These are phyloP conservation scores for Parmales sp. DNA, from an alignment of 108 stramenopile species.

Conservation along the genomic window DNA sequence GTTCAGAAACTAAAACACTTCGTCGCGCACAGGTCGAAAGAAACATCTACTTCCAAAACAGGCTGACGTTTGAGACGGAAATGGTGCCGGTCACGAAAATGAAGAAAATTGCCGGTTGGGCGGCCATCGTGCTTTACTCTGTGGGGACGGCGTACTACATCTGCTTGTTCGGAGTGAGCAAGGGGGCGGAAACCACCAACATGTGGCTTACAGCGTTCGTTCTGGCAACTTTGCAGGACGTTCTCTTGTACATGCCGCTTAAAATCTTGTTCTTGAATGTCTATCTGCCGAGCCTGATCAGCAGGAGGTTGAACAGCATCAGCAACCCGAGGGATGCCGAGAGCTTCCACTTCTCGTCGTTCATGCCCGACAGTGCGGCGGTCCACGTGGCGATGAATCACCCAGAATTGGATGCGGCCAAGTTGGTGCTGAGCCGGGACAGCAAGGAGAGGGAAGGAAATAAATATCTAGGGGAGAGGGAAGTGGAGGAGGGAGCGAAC, in stretches of 20 bases:
- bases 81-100: background rate
- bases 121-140: background rate
- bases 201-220: background rate
- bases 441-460: background rate
- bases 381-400: constrained; percentile 10
- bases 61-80: constrained; percentile 6
- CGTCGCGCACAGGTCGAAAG: too few species aligned
- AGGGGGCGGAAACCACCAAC: background rate
- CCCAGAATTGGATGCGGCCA: background rate
- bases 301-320: constrained; percentile 9
- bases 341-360: background rate
- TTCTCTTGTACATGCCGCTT: background rate
- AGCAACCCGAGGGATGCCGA: background rate
- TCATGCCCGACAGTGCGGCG: constrained; percentile 5
- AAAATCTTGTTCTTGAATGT: constrained; percentile 10
- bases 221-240: background rate
- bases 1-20: too few species aligned
- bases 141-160: background rate
- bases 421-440: background rate
- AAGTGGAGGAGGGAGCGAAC: background rate
- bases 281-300: constrained; percentile 2
- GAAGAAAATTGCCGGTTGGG: background rate
- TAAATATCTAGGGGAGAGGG: too few species aligned
- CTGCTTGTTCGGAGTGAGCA: constrained; percentile 4
- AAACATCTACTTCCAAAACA: constrained; percentile 9